phyloP scores from a whole-genome alignment of 2,329 filamentous ascomycete genomes.

The Pyrenophora seminiperda region DNA sequence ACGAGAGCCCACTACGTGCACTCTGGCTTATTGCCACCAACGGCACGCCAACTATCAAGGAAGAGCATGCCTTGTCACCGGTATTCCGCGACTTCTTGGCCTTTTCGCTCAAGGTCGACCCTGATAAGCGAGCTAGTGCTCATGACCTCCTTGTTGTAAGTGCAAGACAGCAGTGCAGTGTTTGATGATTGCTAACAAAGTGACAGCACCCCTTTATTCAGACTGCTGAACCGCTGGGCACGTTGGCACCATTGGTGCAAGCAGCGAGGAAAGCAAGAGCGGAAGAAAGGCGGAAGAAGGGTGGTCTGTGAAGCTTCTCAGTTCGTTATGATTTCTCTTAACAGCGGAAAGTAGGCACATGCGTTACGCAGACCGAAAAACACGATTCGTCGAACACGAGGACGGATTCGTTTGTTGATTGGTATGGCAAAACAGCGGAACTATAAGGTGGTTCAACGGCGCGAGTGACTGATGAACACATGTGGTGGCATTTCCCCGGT shows the following conservation, averaged over 20 bases:
- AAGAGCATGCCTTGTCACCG: slow-evolving; percentile 78
- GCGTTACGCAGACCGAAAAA: slow-evolving; percentile 23
- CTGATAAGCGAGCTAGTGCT: slow-evolving; percentile 93
- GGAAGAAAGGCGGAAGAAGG: slow-evolving; percentile 68
- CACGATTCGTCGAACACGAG: slow-evolving; percentile 24
- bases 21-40: slow-evolving; percentile 97
- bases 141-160: slow-evolving; percentile 90
- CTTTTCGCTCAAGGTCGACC: slow-evolving; percentile 93
- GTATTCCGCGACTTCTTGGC: slow-evolving; percentile 91
- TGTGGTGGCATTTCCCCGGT: neutral
- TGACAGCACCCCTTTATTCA: slow-evolving; percentile 56
- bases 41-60: slow-evolving; percentile 92
- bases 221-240: slow-evolving; percentile 60
- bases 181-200: slow-evolving; percentile 14
- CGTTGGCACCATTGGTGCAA: slow-evolving; percentile 83
- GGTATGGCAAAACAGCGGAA: slow-evolving; percentile 32
- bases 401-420: slow-evolving; percentile 35
- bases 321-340: slow-evolving; percentile 33
- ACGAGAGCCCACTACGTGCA: slow-evolving; percentile 89
- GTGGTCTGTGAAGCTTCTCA: slow-evolving; percentile 45
- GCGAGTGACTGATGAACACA: slow-evolving; percentile 2
- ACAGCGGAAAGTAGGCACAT: slow-evolving; percentile 31
- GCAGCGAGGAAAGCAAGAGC: slow-evolving; percentile 83
- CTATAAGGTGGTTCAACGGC: slow-evolving; percentile 11
- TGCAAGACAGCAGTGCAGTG: slow-evolving; percentile 20